These are phyloP conservation scores for Cymodocea nodosa DNA, from an alignment of 116 monocot genomes.

Conservation along the genomic window DNA sequence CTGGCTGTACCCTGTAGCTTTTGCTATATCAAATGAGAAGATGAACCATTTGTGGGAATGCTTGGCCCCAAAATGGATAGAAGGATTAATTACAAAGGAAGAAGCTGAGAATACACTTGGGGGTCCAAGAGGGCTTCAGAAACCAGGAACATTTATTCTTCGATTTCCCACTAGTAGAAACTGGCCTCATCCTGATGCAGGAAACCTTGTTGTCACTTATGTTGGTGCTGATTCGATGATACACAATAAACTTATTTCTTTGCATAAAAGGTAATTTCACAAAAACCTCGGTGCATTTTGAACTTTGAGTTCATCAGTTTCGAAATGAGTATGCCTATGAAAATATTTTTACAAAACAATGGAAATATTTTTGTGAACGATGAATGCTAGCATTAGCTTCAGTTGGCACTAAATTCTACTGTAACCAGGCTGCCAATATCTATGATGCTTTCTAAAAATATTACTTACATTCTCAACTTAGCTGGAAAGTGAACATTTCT, in stretches of 20 bases:
- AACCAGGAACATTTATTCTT: constrained; percentile 76
- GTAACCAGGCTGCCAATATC: not conserved
- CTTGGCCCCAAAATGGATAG: constrained; percentile 63
- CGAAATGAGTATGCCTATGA: not conserved
- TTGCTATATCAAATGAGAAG: constrained; percentile 43
- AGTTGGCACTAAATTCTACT: not conserved
- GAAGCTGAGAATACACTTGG: constrained; percentile 67
- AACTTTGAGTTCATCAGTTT: not conserved
- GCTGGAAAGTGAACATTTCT: too few species aligned
- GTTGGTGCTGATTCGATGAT: constrained; percentile 43
- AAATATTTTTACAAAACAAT: not conserved
- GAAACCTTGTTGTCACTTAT: constrained; percentile 74
- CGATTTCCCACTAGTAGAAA: constrained; percentile 88
- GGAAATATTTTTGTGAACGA: not conserved
- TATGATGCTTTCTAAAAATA: not conserved
- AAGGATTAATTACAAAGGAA: constrained; percentile 78
- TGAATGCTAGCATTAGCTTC: not conserved
- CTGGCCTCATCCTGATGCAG: constrained; percentile 99
- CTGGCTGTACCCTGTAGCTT: constrained; percentile 84
- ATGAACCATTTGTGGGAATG: constrained; percentile 59
- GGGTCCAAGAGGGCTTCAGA: constrained; percentile 23
- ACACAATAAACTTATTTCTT: constrained; percentile 66
- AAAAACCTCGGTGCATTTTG: not conserved
- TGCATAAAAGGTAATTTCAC: constrained; percentile 37
- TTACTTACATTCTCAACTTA: not conserved